Evolutionary conservation across 2,329 filamentous ascomycete genomes (phyloP).

Genomic region (Alternaria sp.): DNA sequence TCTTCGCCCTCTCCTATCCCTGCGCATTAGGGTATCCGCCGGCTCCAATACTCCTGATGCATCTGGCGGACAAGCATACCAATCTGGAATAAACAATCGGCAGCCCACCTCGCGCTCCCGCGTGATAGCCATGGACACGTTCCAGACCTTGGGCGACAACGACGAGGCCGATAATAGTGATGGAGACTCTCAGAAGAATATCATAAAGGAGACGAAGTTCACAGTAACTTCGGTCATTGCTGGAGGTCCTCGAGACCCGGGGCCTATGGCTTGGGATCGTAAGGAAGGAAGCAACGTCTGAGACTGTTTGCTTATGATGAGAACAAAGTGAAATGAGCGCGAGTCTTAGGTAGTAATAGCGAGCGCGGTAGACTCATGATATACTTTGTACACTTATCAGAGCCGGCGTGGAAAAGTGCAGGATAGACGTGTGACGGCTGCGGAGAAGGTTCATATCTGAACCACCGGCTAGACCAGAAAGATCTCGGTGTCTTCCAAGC

Average conservation of each 20-base stretch:
- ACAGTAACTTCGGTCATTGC: slow-evolving; percentile 13
- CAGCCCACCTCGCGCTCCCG: slow-evolving; percentile 8
- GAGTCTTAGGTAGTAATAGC: background rate
- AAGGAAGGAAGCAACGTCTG: slow-evolving; percentile 1
- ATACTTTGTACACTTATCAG: background rate
- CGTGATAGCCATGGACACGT: slow-evolving; percentile 22
- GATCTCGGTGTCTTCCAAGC: background rate
- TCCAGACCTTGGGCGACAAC: slow-evolving; percentile 22
- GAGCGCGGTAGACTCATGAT: background rate
- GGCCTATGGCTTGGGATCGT: background rate
- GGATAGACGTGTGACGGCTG: background rate
- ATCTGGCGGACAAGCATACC: slow-evolving; percentile 22
- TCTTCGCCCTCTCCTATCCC: slow-evolving; percentile 52
- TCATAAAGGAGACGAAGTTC: slow-evolving; percentile 47
- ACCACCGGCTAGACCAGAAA: background rate
- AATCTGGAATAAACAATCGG: slow-evolving; percentile 1
- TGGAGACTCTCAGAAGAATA: slow-evolving; percentile 49
- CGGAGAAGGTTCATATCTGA: background rate
- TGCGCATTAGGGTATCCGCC: slow-evolving; percentile 19
- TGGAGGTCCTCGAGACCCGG: background rate
- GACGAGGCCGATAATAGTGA: slow-evolving; percentile 20
- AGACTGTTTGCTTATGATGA: background rate
- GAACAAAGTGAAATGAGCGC: background rate
- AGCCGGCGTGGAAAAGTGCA: background rate
- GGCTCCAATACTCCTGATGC: slow-evolving; percentile 28